Evolutionary conservation across 768 basidiomycete species (phyloP).

Genomic region (Butyriboletus loyo): DNA sequence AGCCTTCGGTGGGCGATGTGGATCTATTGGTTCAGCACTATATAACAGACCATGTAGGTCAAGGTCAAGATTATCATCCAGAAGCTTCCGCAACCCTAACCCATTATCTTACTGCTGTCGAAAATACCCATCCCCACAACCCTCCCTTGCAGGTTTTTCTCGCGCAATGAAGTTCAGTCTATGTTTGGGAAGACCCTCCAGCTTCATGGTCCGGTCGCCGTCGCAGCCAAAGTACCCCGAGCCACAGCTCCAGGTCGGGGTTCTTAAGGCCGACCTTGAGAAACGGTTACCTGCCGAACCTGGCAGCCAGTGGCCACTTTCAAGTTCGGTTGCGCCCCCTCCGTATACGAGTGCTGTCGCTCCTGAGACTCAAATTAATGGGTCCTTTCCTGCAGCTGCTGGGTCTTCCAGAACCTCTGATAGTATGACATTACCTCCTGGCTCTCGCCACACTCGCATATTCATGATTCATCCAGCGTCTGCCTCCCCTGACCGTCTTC

Average conservation of each 20-base stretch:
- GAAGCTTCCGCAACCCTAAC: not conserved
- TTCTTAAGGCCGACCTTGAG: not conserved
- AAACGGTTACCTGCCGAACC: not conserved
- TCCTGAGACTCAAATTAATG: conserved; percentile 7
- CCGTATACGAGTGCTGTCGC: conserved; percentile 19
- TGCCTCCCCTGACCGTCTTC: conserved; percentile 15
- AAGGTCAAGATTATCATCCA: too few relatives aligned
- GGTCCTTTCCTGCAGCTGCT: conserved; percentile 1
- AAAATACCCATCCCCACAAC: conserved; percentile 1
- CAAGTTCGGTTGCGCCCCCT: conserved; percentile 18
- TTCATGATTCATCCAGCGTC: conserved; percentile 22
- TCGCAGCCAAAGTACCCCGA: conserved; percentile 4
- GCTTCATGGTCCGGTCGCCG: conserved; percentile 10
- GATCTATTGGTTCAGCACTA: not conserved
- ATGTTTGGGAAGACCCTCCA: conserved; percentile 3
- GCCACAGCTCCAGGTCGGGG: conserved; percentile 5
- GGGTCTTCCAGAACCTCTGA: conserved; percentile 5
- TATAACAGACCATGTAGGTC: not conserved
- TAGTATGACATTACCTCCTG: conserved; percentile 21
- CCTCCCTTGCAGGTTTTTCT: not conserved
- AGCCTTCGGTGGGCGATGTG: not conserved
- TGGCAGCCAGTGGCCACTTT: not conserved
- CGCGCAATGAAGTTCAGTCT: conserved; percentile 1
- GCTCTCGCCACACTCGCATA: conserved; percentile 21
- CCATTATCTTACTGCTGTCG: not conserved